Percentiles rank a stretch among this genome's conserved stretches.
Evolutionary conservation across 1,284 basidiomycete genomes (phyloP).

Genomic region (Inonotus obliquus): DNA sequence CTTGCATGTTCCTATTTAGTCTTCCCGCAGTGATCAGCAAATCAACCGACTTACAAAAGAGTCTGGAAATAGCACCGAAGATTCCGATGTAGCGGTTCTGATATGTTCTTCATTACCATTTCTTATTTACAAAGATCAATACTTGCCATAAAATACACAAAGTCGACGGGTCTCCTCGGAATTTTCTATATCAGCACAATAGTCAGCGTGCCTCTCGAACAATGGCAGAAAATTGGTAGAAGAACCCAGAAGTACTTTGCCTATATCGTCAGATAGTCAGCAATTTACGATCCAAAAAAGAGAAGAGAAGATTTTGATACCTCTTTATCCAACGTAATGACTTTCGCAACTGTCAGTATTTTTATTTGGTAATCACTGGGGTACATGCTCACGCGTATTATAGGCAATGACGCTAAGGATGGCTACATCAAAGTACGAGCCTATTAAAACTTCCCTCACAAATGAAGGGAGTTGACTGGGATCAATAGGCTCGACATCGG

Average conservation of each 20-base stretch:
- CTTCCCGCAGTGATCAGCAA: no score
- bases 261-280: not conserved
- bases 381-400: not conserved
- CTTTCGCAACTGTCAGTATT: not conserved
- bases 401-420: not conserved
- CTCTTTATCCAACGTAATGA: not conserved
- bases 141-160: not conserved
- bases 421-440: not conserved
- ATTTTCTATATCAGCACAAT: not conserved
- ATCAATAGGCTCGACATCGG: not conserved
- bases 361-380: not conserved
- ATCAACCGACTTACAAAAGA: conserved; percentile 3
- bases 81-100: conserved; percentile 8
- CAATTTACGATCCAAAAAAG: not conserved
- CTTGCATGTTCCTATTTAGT: not conserved
- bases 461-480: not conserved
- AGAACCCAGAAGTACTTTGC: not conserved
- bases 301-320: not conserved
- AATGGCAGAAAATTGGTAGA: not conserved
- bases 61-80: not conserved
- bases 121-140: not conserved
- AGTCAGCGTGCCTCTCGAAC: not conserved
- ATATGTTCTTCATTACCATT: not conserved
- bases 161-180: not conserved
- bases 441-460: not conserved